Percentiles rank a stretch among this genome's conserved stretches.
Evolutionary conservation across 228 moss, liverwort and hornwort genomes (phyloP).

Genomic region (Sphagnum magellanicum): DNA sequence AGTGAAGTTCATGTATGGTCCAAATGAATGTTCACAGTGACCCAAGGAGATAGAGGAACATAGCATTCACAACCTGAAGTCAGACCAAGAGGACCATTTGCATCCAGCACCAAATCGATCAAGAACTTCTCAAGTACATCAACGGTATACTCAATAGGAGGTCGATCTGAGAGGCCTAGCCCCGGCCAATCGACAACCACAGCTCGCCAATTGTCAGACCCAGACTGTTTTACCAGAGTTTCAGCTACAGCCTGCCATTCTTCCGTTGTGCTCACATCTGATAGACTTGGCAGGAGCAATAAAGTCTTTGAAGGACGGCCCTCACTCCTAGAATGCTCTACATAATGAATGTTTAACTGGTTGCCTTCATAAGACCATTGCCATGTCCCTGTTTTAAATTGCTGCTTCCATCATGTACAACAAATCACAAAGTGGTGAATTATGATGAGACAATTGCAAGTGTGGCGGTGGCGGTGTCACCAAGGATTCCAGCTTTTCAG

Average conservation of each 20-base stretch:
- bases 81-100: conserved; percentile 58
- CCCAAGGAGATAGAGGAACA: background rate
- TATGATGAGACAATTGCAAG: background rate
- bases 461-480: background rate
- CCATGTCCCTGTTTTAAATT: conserved; percentile 71
- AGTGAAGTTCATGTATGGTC: too few relatives aligned
- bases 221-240: conserved; percentile 38
- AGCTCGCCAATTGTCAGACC: conserved; percentile 32
- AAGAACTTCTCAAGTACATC: conserved; percentile 69
- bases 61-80: conserved; percentile 31
- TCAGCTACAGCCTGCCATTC: conserved; percentile 83
- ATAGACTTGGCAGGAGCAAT: conserved; percentile 68
- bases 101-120: conserved; percentile 59
- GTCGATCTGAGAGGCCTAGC: conserved; percentile 76
- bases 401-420: conserved; percentile 3
- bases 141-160: conserved; percentile 67
- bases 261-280: conserved; percentile 91
- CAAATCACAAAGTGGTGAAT: background rate
- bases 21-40: too few relatives aligned
- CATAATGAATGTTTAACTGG: conserved; percentile 51
- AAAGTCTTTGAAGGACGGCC: conserved; percentile 30
- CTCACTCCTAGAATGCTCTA: conserved; percentile 39
- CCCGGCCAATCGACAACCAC: conserved; percentile 90
- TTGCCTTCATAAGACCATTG: conserved; percentile 60
- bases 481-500: background rate